These are phyloP conservation scores for Fraxinus xanthoxyloides DNA, from an alignment of 305 asterid genomes.

Conservation along the genomic window DNA sequence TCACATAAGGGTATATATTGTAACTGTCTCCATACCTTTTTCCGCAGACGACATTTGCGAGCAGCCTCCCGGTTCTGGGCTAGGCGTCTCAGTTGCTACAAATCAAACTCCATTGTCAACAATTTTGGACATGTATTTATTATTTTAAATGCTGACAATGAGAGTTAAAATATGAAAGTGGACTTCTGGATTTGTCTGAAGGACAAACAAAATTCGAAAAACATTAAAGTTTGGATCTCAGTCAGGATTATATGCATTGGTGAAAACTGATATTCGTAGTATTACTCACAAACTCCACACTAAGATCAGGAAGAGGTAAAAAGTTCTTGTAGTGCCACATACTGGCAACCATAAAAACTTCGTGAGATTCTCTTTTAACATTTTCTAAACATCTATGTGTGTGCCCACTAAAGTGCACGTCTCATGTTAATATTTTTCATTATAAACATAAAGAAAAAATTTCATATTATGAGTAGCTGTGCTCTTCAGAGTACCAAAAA, in stretches of 20 bases:
- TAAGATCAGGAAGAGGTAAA: background rate
- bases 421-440: background rate
- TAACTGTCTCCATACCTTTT: conserved; percentile 55
- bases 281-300: background rate
- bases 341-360: background rate
- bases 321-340: background rate
- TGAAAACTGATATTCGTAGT: background rate
- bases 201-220: background rate
- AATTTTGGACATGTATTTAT: background rate
- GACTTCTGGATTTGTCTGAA: background rate
- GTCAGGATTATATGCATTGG: background rate
- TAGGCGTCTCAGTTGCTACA: conserved; percentile 71
- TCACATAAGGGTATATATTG: background rate
- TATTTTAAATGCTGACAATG: background rate
- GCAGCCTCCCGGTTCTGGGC: conserved; percentile 99
- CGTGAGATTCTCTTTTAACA: background rate
- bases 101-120: conserved; percentile 21
- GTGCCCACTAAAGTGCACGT: background rate
- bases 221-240: background rate
- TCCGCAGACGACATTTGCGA: conserved; percentile 80
- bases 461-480: background rate
- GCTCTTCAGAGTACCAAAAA: background rate
- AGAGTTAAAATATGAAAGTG: background rate
- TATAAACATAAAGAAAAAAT: background rate
- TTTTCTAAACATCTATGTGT: background rate